Base-by-base conservation (phyloP, 2,329 filamentous ascomycete species). In the Amphichorda felina region DNA sequence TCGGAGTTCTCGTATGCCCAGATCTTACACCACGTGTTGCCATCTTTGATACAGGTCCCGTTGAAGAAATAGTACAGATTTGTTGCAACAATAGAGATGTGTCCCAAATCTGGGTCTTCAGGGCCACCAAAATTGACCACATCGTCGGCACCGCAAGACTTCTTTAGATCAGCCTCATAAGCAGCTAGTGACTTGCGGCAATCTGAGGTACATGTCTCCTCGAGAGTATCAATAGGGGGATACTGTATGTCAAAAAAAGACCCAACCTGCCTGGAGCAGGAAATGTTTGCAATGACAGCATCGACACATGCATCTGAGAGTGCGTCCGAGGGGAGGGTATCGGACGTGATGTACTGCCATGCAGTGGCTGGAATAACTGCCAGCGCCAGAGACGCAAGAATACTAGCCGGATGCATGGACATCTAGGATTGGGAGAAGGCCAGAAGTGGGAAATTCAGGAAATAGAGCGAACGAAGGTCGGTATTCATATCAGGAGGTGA, bases 1-100 rank as follows among this genome's bases (percentile, higher is more conserved):
- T 7, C 8, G 9, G 30, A 21, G 16, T 33, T 16, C 16, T 33
- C 30, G 5, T 6, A 21, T 8, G 15, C 17, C 30, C 30, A 33
- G 17, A 33, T 14, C 8, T 21, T 9, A 14, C 30, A 33, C 30
- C 30, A 33, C 17, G 5, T 9, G 15, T 33, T 14, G 14, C 30
- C 30, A 21, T 33, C 30, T 16, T 33, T 33, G 30, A 33, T 33
- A 21, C 30, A 33, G 17, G 30, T 33, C 8, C 30, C 9, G 17
- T 33, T 33, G 30, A 33, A 33, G 30, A 17, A 6, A 16, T 33
- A 33, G 30, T 33, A 21, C 17, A 33, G 17, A 21, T 33, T 16
- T 8, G 15, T 33, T 8, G 15, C 30, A 16, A 14, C 17, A 8
- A 8, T 8, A 21, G 30, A 33, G 8, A 33, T 33, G 17, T 33